phyloP scores from a whole-genome alignment of 495 filamentous ascomycete species.

The Aspergillus incahuasiensis region DNA sequence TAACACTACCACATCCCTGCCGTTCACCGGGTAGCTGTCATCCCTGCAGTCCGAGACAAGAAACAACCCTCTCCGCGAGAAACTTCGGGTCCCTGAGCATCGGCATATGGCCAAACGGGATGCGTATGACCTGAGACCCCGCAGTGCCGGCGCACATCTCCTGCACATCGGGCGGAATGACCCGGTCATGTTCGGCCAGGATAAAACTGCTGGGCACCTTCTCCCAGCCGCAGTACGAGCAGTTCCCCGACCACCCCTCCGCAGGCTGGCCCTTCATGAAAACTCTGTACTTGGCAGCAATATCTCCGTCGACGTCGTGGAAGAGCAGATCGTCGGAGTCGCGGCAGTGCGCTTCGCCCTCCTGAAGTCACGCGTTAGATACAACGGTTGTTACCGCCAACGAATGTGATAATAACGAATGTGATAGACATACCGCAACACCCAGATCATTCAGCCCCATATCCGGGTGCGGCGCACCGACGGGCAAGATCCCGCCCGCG shows the following conservation, averaged over 20 bases:
- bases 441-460: neutral
- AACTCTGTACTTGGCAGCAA: neutral
- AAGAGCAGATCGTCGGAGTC: neutral
- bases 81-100: neutral
- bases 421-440: neutral
- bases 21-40: too few relatives aligned
- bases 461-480: neutral
- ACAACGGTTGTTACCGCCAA: neutral
- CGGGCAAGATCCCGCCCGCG: neutral
- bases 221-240: neutral
- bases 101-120: neutral
- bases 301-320: neutral
- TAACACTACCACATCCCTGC: too few relatives aligned
- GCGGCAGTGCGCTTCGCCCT: neutral
- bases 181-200: neutral
- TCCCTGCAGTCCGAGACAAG: neutral
- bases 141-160: neutral
- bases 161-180: neutral
- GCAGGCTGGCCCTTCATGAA: neutral
- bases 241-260: neutral
- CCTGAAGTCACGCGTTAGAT: neutral
- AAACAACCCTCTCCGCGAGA: neutral
- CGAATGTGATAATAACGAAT: neutral
- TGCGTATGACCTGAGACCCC: neutral
- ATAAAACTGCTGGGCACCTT: neutral